A percentile compares a stretch with the other conserved stretches of the same genome.
Conservation (phyloP, 306 rosid species). For the Castanea mollissima region DNA sequence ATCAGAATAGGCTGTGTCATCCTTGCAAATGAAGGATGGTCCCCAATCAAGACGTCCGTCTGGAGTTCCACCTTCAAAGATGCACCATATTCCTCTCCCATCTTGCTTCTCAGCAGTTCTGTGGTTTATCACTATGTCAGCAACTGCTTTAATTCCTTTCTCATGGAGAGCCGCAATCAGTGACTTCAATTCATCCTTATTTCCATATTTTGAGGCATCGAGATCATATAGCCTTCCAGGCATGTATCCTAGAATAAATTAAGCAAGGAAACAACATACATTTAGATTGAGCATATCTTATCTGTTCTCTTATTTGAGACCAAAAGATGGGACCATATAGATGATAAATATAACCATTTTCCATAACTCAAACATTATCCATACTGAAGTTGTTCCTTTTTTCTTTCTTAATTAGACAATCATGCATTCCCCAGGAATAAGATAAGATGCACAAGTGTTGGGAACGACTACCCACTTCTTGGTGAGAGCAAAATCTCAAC, state of each 20-base stretch:
- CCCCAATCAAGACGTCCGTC: slow-evolving; percentile 78
- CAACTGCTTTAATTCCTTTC: slow-evolving; percentile 55
- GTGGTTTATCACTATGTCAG: slow-evolving; percentile 88
- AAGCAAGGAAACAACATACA: not conserved
- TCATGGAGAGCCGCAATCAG: slow-evolving; percentile 39
- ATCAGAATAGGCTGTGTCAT: slow-evolving; percentile 64
- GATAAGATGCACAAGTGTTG: too few species aligned
- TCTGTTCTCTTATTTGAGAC: not conserved
- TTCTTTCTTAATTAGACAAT: too few species aligned
- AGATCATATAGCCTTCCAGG: slow-evolving; percentile 91
- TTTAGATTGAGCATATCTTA: not conserved
- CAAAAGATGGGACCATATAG: too few species aligned
- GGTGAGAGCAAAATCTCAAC: too few species aligned
- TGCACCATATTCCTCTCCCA: slow-evolving; percentile 58
- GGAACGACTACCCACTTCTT: too few species aligned
- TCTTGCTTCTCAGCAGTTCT: slow-evolving; percentile 72
- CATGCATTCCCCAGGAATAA: too few species aligned
- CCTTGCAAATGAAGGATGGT: slow-evolving; percentile 65
- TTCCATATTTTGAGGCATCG: slow-evolving; percentile 65
- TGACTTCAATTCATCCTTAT: slow-evolving; percentile 55
- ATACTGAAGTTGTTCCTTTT: too few species aligned
- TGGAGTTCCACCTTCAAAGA: slow-evolving; percentile 78
- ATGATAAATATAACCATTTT: too few species aligned
- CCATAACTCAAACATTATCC: too few species aligned
- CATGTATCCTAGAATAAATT: slow-evolving; percentile 47